Conservation (phyloP, 2,329 filamentous ascomycete species). For the Erysiphe neolycopersici region DNA sequence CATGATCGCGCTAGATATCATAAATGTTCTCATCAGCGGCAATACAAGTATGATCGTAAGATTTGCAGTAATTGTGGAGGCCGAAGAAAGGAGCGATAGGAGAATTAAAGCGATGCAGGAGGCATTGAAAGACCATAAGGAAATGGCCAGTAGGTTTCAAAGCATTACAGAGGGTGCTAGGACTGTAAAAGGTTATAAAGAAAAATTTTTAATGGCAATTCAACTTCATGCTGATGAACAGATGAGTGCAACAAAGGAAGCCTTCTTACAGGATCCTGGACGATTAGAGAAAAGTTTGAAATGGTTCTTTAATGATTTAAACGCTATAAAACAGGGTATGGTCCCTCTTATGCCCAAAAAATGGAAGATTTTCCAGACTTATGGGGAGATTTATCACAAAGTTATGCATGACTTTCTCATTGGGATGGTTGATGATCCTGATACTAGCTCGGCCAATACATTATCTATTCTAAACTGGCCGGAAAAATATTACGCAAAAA, state of each 20-base stretch:
- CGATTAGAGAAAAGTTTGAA: constrained; percentile 66
- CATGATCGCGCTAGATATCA: constrained; percentile 66
- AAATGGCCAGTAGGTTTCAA: constrained; percentile 79
- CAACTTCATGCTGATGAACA: constrained; percentile 33
- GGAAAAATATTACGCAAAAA: constrained; percentile 88
- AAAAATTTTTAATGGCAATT: constrained; percentile 61
- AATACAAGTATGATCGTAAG: constrained; percentile 78
- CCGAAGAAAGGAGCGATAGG: constrained; percentile 89
- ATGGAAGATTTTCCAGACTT: constrained; percentile 86
- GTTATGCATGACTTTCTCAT: constrained; percentile 90
- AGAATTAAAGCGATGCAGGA: constrained; percentile 78
- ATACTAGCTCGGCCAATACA: constrained; percentile 64
- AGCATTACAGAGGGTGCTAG: constrained; percentile 86
- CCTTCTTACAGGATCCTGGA: constrained; percentile 61
- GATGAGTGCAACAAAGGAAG: constrained; percentile 31
- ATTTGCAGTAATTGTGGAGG: constrained; percentile 74
- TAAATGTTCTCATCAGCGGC: constrained; percentile 60
- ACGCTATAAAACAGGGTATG: constrained; percentile 85
- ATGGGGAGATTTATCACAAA: constrained; percentile 70
- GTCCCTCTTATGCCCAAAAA: constrained; percentile 75
- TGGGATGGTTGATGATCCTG: constrained; percentile 55
- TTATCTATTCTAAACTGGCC: constrained; percentile 87
- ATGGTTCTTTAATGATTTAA: constrained; percentile 97
- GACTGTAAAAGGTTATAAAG: constrained; percentile 82
- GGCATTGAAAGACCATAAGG: constrained; percentile 82